Conservation (phyloP, 495 filamentous ascomycete species). For the Aspergillus indologenus region DNA sequence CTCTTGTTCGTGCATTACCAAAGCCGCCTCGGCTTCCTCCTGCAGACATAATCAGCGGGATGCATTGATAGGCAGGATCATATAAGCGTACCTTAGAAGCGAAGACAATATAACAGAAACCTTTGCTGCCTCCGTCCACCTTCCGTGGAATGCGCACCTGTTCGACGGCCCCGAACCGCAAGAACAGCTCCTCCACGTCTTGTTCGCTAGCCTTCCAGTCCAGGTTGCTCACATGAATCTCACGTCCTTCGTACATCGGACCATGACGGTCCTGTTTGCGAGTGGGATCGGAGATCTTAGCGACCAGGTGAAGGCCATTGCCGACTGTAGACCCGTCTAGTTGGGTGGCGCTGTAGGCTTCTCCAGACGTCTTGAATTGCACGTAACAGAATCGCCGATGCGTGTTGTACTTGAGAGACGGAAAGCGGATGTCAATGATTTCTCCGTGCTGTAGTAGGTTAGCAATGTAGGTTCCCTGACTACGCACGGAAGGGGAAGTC, state of each 20-base stretch:
- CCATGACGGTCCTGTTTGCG: constrained; percentile 75
- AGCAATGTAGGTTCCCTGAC: constrained; percentile 21
- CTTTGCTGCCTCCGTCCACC: constrained; percentile 62
- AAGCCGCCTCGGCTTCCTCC: constrained; percentile 65
- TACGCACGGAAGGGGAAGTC: constrained; percentile 19
- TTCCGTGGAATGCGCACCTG: constrained; percentile 62
- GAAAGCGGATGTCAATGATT: constrained; percentile 82
- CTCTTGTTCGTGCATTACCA: constrained; percentile 66
- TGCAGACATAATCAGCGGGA: constrained; percentile 19
- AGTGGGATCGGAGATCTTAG: constrained; percentile 78
- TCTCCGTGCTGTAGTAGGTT: constrained; percentile 58
- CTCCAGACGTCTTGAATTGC: constrained; percentile 66
- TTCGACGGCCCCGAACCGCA: constrained; percentile 71
- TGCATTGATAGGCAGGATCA: background rate
- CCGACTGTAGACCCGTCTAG: constrained; percentile 68
- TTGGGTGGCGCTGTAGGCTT: constrained; percentile 63
- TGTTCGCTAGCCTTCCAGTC: constrained; percentile 61
- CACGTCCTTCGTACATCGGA: constrained; percentile 78
- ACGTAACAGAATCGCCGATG: constrained; percentile 92
- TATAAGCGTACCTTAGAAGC: constrained; percentile 56
- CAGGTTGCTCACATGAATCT: constrained; percentile 78
- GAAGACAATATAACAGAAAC: constrained; percentile 76
- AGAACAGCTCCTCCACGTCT: constrained; percentile 67
- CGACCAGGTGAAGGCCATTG: constrained; percentile 61
- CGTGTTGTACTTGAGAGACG: constrained; percentile 83